phyloP scores from a whole-genome alignment of 441 rosid species.

The Viola pubescens region DNA sequence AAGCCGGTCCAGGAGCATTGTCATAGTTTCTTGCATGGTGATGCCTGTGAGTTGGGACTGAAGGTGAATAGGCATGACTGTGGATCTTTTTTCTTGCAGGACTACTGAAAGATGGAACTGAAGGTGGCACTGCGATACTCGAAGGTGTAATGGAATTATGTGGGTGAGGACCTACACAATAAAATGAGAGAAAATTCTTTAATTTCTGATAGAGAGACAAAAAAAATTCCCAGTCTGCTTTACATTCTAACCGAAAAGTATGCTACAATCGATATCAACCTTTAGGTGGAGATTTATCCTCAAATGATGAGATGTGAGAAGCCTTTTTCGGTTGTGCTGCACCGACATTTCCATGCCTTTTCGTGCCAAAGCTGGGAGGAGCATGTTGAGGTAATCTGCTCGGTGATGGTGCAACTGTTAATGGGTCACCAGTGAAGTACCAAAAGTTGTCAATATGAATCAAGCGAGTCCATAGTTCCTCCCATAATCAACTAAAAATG shows the following conservation, averaged over 20 bases:
- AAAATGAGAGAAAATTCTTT: slow-evolving; percentile 5
- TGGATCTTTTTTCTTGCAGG: slow-evolving; percentile 25
- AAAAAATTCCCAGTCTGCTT: no score
- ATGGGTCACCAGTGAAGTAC: neutral
- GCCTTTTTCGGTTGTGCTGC: slow-evolving; percentile 20
- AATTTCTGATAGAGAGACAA: neutral
- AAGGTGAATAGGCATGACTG: slow-evolving; percentile 29
- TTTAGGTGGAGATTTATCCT: slow-evolving; percentile 20
- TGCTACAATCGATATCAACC: slow-evolving; percentile 20
- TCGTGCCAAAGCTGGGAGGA: slow-evolving; percentile 22
- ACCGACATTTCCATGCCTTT: slow-evolving; percentile 22
- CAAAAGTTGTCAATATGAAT: neutral
- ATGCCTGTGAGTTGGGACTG: slow-evolving; percentile 21
- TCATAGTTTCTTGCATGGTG: slow-evolving; percentile 24
- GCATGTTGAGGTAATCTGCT: slow-evolving; percentile 7
- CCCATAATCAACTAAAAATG: neutral
- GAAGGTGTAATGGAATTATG: slow-evolving; percentile 30
- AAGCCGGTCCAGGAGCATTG: slow-evolving; percentile 24
- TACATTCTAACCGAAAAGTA: neutral
- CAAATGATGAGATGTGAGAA: slow-evolving; percentile 18
- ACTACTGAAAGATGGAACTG: slow-evolving; percentile 20
- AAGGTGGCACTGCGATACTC: slow-evolving; percentile 46
- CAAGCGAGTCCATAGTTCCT: neutral
- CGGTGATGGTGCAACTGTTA: slow-evolving; percentile 3
- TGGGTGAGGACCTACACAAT: slow-evolving; percentile 25